Evolutionary conservation across 1,284 basidiomycete genomes (phyloP), one percentile per base, ranked within the genome.

Genomic region (Entoloma clypeatum): DNA sequence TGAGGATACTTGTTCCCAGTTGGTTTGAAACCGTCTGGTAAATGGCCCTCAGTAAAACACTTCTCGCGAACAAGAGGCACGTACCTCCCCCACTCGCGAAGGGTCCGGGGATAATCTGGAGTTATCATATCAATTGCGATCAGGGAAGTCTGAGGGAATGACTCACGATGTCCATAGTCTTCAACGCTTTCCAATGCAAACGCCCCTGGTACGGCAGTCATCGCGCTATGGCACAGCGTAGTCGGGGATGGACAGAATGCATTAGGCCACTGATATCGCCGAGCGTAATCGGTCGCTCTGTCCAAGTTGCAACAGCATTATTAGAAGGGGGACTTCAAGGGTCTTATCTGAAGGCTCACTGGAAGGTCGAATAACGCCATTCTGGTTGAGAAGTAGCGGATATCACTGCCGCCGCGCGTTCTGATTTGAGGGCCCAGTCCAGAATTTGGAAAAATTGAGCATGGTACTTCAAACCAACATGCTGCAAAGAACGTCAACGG

Each of bases 211-310:
- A 69, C 70, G 13, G 64, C 67, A 5, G 64, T 62, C 3, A 77
- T 77, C 3, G 82, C 75, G n/a, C 75, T 77, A 1, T 36, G 16
- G n/a, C 36, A 34, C 11, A 44, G 18, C 17, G 18, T 19, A 11
- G 42, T 46, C 10, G 44, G 39, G 2, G 44, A 27, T 3, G 83
- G 83, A 25, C 83, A 56, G 56, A 78, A 80, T 2, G 78, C 78
- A 39, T 85, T 84, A 1, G 84, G 83, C 77, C 84, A 86, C 67
- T 85, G 75, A 60, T 81, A 86, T 48, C 77, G 77, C 32, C 76
- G 71, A 64, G 81, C 81, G 57, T 83, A 83, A 57, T 83, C 80
- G 42, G 78, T 72, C 8, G 73, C 63, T 53, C 69, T 79, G 52
- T 26, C 26, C 18, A 18, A 16, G n/a, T n/a, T n/a, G n/a, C n/a